Evolutionary conservation across 495 filamentous ascomycete genomes (phyloP), one percentile per base, ranked within the genome.

Genomic region (Thermothielavioides terrestris): DNA sequence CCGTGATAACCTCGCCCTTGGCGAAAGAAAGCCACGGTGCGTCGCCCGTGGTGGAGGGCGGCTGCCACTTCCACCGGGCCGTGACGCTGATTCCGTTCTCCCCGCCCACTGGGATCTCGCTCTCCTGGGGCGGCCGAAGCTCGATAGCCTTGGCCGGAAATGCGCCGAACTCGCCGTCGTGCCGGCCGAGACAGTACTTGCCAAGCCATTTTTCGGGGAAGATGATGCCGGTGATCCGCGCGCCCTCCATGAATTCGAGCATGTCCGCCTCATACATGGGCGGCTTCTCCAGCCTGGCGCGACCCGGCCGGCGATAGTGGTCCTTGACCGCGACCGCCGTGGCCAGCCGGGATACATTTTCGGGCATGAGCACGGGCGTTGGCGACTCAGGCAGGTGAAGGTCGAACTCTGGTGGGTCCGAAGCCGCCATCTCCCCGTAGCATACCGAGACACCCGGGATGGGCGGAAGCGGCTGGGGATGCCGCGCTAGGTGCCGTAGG

Each of bases 201-300:
- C 72, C 71, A 8, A 58, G 60, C 62, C 69, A 76, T 36, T 62
- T 65, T 31, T 66, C 67, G 1, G 70, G 72, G 32, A 72, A 74
- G n/a, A 64, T 59, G 15, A 76, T 49, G 8, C 71, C 72, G 1
- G 72, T 57, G 10, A 76, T 68, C 12, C 59, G 59, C 1, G 68
- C 71, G n/a, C 72, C 72, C 12, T 58, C 58, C 12, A 67, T 54
- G 39, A 76, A 76, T 48, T 68, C 62, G 17, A 73, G 56, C 54
- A 70, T 58, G 26, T 66, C 63, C 0, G 63, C 64, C 8, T 59
- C 46, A 31, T 61, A 61, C 6, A 59, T 64, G 12, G 69, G 59
- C 2, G 72, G 72, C 15, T 69, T 59, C 8, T 51, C 52, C 7
- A 63, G 42, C 15, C 62, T 64, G 22, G 44, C 58, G 0, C 57